Base-by-base conservation (phyloP, 1,139 yeast genomes). In the Candida labiduridarum region DNA sequence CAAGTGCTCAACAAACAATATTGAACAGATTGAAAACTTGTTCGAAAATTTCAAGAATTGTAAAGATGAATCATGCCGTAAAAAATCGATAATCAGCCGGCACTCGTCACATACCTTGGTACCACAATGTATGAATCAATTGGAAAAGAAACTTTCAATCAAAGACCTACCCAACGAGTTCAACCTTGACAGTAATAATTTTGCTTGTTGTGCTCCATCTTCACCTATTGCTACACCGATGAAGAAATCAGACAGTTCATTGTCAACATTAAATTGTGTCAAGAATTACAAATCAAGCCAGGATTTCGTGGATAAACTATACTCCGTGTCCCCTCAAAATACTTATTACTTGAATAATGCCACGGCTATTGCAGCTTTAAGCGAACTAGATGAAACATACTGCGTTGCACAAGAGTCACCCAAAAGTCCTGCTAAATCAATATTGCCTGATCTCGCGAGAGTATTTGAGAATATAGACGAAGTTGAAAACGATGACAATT, bases 311-410 rank as follows among this genome's bases (percentile, higher is more conserved):
- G 78, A 73, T 48, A 68, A 65, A 49, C 57, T 73, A 39, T 74
- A 72, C 51, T 69, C 78, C 0, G 73, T 74, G 1, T 72, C 78
- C 1, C 80, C 80, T 0, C 71, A 63, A 48, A 72, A 72, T 49
- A 73, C 79, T 0, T 68, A 63, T 51, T 73, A 73, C 57, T 59
- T 72, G 43, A 63, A 69, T 43, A 59, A 65, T 15, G 71, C 69
- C 16, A 64, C 69, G 4, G 74, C 73, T n/a, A 58, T 63, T 46
- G 72, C 69, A 14, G 60, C 63, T 6, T 52, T 51, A 30, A 54
- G 46, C 14, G 52, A 48, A 15, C 29, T 33, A 16, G 46, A 45
- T 19, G 44, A 42, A 16, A 14, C 27, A 30, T 14, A 30, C 14
- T 33, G 33, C 41, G 29, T 41, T 10, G 22, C 42, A 22, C 14